A percentile compares a stretch with the other conserved stretches of the same genome.
Evolutionary conservation across 2,329 filamentous ascomycete species (phyloP).

Genomic region (Talaromyces islandicus): DNA sequence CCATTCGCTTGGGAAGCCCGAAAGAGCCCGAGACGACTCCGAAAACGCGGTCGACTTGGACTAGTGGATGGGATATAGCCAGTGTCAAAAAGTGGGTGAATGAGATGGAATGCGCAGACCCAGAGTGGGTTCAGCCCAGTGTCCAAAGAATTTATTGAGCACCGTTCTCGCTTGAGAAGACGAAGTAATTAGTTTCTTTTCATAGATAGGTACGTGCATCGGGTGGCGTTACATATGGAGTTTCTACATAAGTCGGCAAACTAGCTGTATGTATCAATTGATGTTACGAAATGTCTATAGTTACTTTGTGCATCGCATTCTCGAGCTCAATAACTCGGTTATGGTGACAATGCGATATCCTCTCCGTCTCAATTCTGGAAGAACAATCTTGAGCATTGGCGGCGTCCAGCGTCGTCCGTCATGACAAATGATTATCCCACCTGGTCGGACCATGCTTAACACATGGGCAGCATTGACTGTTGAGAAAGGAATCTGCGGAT

Average conservation of each 20-base stretch:
- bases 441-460: constrained; percentile 69
- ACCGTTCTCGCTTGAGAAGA: neutral
- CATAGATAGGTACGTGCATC: neutral
- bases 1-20: constrained; percentile 17
- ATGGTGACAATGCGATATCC: constrained; percentile 70
- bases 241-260: neutral
- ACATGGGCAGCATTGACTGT: constrained; percentile 71
- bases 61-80: constrained; percentile 21
- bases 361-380: constrained; percentile 63
- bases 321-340: constrained; percentile 53
- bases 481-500: constrained; percentile 71
- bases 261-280: neutral
- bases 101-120: constrained; percentile 15
- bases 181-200: neutral
- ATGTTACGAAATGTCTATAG: neutral
- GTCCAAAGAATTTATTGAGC: constrained; percentile 19
- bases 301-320: neutral
- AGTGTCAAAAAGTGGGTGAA: constrained; percentile 19
- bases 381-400: constrained; percentile 67
- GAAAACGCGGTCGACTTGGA: constrained; percentile 14
- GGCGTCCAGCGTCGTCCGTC: constrained; percentile 77
- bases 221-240: neutral
- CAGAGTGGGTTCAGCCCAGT: constrained; percentile 23
- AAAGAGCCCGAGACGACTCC: constrained; percentile 10
- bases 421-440: constrained; percentile 79